Evolutionary conservation across 495 filamentous ascomycete species (phyloP), one percentile per base, ranked within the genome.

Genomic region (Daldinia vernicosa): DNA sequence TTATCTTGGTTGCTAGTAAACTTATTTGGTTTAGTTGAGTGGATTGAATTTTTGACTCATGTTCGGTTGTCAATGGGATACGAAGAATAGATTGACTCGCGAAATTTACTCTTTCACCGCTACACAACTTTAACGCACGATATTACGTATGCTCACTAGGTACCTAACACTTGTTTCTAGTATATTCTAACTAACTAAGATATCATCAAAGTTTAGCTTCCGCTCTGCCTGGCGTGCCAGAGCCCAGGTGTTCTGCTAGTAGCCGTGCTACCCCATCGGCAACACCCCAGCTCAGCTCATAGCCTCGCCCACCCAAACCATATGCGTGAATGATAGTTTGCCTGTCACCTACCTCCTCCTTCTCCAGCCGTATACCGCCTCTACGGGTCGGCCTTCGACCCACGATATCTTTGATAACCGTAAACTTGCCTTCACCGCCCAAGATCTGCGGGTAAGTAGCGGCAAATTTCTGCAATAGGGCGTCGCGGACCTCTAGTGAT

Each of bases 281-380:
- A 26, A 82, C 80, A 0, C 82, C 83, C 83, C 83, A 85, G 6
- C 78, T 82, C 11, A 84, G 63, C 77, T 84, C 83, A 67, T 83
- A 90, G 0, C 89, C 89, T 37, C 89, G 78, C 6, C 88, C 89
- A 14, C 88, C 89, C 60, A 87, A 78, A 14, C 89, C 89, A 75
- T 90, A 91, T 6, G 86, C 88, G 81, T 91, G 88, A 43, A 91
- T 83, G 17, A 90, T 76, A 24, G 77, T 77, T 59, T 74, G 69
- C 1, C 52, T 60, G 9, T 81, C 84, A 4, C 32, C 67, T 0
- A 78, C 28, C 0, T 63, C 66, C 69, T 84, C 83, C n/a, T 60
- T 77, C 69, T 85, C 82, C 2, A 84, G 52, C 57, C 83, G 69
- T 61, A 81, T 80, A 3, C 82, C 81, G 0, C 82, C 81, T 22